These are phyloP conservation scores for Colletotrichum destructivum DNA, from an alignment of 2,329 filamentous ascomycete genomes.

Conservation along the genomic window DNA sequence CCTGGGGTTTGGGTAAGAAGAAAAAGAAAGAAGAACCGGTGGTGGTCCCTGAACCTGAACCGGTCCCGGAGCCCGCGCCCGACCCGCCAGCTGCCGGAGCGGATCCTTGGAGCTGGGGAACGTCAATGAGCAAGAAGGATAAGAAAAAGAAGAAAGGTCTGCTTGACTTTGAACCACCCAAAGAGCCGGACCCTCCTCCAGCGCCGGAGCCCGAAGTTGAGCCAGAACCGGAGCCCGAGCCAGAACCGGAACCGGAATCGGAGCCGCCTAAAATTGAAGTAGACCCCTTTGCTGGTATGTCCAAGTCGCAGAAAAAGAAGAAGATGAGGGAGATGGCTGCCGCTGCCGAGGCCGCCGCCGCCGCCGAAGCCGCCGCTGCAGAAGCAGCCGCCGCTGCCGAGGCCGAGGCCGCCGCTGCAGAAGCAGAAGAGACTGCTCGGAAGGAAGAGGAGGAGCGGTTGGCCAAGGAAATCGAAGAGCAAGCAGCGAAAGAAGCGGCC, in stretches of 20 bases:
- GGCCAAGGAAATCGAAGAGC: conserved; percentile 58
- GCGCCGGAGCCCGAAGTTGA: conserved; percentile 43
- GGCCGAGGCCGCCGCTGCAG: conserved; percentile 49
- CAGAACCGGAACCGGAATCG: conserved; percentile 46
- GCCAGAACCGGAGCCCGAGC: conserved; percentile 45
- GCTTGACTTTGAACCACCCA: conserved; percentile 46
- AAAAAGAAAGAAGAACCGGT: conserved; percentile 47
- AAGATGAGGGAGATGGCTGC: conserved; percentile 39
- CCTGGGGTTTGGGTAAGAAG: conserved; percentile 47
- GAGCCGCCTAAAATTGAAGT: conserved; percentile 50
- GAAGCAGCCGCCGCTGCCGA: conserved; percentile 15
- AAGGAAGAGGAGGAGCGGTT: conserved; percentile 48
- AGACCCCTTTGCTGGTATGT: conserved; percentile 50
- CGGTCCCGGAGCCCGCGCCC: conserved; percentile 45
- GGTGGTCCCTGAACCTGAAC: conserved; percentile 45
- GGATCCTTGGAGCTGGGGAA: conserved; percentile 55
- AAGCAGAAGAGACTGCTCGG: conserved; percentile 55
- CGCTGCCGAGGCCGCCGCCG: conserved; percentile 25
- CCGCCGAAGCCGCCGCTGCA: conserved; percentile 13
- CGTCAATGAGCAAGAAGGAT: conserved; percentile 53
- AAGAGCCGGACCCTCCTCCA: conserved; percentile 46
- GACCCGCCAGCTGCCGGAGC: conserved; percentile 48
- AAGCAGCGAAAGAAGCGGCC: conserved; percentile 31
- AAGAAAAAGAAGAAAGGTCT: conserved; percentile 57
- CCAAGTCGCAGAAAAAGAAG: conserved; percentile 54